Conservation (phyloP, 164 flowering plant genomes). For the Piper betle region DNA sequence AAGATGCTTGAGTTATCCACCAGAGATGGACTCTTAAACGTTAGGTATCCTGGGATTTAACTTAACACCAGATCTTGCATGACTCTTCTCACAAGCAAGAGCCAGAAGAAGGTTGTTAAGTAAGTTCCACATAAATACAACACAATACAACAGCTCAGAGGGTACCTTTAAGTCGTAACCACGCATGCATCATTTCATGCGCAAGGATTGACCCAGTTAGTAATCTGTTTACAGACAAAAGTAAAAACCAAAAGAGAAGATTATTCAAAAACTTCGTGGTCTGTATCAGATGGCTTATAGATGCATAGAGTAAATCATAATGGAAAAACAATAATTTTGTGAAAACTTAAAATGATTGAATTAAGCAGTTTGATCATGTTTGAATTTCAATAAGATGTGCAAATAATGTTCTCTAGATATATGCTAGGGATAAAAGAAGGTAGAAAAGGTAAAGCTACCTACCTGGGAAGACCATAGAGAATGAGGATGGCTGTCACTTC, state of each 20-base stretch:
- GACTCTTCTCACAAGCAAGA: not conserved
- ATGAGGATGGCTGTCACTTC: conserved; percentile 98
- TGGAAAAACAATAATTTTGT: too few relatives aligned
- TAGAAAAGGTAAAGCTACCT: conserved; percentile 1
- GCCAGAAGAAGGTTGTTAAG: too few relatives aligned
- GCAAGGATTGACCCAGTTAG: conserved; percentile 51
- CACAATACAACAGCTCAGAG: not conserved
- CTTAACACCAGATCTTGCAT: not conserved
- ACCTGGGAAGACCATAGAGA: conserved; percentile 96
- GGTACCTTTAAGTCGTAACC: conserved; percentile 80
- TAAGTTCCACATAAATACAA: too few relatives aligned
- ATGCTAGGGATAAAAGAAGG: not conserved
- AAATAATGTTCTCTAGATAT: not conserved
- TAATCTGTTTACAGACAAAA: conserved; percentile 29
- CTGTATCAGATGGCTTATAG: too few relatives aligned
- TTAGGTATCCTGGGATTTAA: not conserved
- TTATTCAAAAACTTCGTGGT: too few relatives aligned
- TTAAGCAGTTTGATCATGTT: too few relatives aligned
- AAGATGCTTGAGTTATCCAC: not conserved
- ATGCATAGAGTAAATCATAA: too few relatives aligned
- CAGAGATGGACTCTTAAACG: not conserved
- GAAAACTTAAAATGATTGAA: too few relatives aligned
- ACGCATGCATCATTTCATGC: conserved; percentile 70
- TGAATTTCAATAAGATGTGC: too few relatives aligned
- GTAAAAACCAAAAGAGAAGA: too few relatives aligned